Percentiles rank a stretch among this genome's conserved stretches.
Evolutionary conservation across 345 rosid genomes (phyloP).

Genomic region (Populus davidiana): DNA sequence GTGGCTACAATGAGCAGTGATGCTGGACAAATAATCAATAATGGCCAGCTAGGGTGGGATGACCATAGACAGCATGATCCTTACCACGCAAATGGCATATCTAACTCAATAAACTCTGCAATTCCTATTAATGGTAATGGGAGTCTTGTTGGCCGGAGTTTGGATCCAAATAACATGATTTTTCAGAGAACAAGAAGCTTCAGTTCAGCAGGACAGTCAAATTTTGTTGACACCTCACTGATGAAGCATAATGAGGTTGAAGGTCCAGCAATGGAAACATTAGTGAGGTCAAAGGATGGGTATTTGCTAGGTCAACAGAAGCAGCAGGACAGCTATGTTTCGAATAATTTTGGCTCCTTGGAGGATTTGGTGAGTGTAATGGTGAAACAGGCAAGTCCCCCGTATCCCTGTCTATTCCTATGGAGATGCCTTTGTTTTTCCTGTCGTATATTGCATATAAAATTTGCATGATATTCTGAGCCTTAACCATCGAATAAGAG

Average conservation of each 20-base stretch:
- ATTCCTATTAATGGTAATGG: conserved; percentile 30
- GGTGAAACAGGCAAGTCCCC: conserved; percentile 52
- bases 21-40: conserved; percentile 31
- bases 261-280: conserved; percentile 35
- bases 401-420: neutral
- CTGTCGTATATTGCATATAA: neutral
- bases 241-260: conserved; percentile 37
- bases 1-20: conserved; percentile 17
- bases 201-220: conserved; percentile 33
- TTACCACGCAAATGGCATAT: conserved; percentile 25
- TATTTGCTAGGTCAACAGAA: conserved; percentile 45
- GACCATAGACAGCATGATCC: conserved; percentile 26
- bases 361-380: conserved; percentile 59
- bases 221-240: conserved; percentile 32
- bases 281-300: conserved; percentile 40
- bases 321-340: conserved; percentile 42
- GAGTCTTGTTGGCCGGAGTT: conserved; percentile 24
- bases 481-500: neutral
- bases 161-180: conserved; percentile 36
- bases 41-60: conserved; percentile 43
- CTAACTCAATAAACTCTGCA: conserved; percentile 34
- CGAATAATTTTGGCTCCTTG: conserved; percentile 53
- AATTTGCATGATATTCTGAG: neutral
- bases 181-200: conserved; percentile 39
- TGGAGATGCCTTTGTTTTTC: neutral